Percentiles rank a stretch among this genome's conserved stretches.
These are phyloP conservation scores for Rosa hybrid DNA, from an alignment of 331 rosid species.

Conservation along the genomic window DNA sequence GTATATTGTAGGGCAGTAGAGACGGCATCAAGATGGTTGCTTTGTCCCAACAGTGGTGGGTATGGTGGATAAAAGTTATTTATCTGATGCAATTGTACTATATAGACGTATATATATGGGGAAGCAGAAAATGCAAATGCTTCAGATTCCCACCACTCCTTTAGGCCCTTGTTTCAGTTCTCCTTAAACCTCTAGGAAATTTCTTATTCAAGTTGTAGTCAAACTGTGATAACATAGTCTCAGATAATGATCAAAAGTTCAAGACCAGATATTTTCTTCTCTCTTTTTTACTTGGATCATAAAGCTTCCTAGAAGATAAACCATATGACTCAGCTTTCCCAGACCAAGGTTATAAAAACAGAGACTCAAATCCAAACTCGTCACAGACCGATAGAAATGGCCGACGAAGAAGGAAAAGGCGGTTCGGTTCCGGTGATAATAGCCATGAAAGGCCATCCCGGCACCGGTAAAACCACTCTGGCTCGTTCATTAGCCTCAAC, in stretches of 20 bases:
- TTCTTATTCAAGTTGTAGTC: background rate
- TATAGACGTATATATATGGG: background rate
- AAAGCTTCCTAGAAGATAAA: background rate
- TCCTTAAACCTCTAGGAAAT: background rate
- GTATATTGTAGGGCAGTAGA: slow-evolving; percentile 2
- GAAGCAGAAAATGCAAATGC: background rate
- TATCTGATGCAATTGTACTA: background rate
- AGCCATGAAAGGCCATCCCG: slow-evolving; percentile 81
- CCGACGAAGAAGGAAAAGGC: background rate
- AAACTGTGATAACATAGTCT: background rate
- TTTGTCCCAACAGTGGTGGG: background rate
- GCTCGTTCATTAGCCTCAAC: slow-evolving; percentile 47
- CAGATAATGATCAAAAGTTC: background rate
- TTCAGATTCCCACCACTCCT: background rate
- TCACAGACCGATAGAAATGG: background rate
- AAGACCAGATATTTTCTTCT: no score
- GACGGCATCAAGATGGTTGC: background rate
- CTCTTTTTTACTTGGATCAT: background rate
- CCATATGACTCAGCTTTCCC: background rate
- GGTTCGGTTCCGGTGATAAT: slow-evolving; percentile 26
- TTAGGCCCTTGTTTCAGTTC: background rate
- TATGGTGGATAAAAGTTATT: background rate
- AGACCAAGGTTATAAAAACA: background rate
- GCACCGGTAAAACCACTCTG: slow-evolving; percentile 55
- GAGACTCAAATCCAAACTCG: background rate